Evolutionary conservation across 495 filamentous ascomycete species (phyloP).

Genomic region (Xylaria nigripes): DNA sequence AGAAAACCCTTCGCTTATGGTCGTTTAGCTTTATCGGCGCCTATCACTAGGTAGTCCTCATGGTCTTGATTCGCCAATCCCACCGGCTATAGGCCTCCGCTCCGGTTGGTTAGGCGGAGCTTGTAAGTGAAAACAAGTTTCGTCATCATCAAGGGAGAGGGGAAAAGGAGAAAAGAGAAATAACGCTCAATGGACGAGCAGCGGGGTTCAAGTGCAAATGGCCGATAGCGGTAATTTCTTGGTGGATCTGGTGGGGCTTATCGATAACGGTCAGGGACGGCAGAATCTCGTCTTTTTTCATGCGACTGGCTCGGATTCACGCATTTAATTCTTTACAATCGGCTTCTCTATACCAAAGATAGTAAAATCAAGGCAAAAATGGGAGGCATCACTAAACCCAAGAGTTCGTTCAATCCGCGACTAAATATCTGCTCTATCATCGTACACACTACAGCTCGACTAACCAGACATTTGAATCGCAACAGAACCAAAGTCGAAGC

Average conservation of each 20-base stretch:
- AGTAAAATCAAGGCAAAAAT: constrained; percentile 2
- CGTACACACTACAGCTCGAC: not conserved
- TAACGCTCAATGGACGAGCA: not conserved
- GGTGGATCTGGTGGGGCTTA: constrained; percentile 13
- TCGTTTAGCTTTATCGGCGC: not conserved
- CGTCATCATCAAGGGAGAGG: not conserved
- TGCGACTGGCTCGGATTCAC: not conserved
- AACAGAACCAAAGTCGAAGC: constrained; percentile 88
- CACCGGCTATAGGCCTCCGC: not conserved
- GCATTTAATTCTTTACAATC: not conserved
- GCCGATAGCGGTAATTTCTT: not conserved
- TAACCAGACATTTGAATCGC: constrained; percentile 10
- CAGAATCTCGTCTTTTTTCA: constrained; percentile 28
- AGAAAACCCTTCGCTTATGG: constrained; percentile 23
- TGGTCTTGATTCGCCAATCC: not conserved
- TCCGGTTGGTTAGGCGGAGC: not conserved
- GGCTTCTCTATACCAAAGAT: not conserved
- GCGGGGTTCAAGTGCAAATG: constrained; percentile 1
- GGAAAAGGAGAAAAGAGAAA: not conserved
- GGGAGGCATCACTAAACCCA: constrained; percentile 40
- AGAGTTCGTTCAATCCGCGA: constrained; percentile 31
- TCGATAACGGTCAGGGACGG: constrained; percentile 31
- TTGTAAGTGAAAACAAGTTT: not conserved
- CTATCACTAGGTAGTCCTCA: not conserved
- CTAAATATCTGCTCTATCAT: not conserved